Base-by-base conservation (phyloP, 202 grass and related monocot genomes). In the Saccharum hybrid region DNA sequence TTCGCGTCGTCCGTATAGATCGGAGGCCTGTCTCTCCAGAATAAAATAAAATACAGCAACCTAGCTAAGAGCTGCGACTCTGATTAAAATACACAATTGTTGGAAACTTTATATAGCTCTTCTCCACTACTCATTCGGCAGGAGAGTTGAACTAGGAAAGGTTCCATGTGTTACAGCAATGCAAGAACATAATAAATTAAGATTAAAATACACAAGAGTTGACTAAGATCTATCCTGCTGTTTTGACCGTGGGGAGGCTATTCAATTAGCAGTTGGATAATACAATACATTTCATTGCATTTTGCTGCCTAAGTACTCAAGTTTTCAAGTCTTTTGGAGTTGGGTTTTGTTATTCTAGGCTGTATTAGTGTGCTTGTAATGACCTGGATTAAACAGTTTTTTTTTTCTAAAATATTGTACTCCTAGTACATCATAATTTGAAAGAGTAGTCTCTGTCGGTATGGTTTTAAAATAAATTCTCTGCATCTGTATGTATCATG, bases 281-380 rank as follows among this genome's bases (percentile, higher is more conserved):
- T 26, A 26, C 26, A 61, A 23, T 52, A 45, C 23, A 16, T 74
- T 57, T 11, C 2, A 39, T 49, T 56, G 63, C 48, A 81, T 76
- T 68, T 60, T 81, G 49, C 49, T 46, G 62, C 40, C 19, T 63
- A 46, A 28, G 54, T n/a, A 68, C 26, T 68, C 21, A 81, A 75
- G 37, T 6, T 73, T 52, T 11, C 37, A 62, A 61, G 49, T 9
- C 36, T 57, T 51, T 6, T 46, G 48, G 23, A 81, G 39, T 59
- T 75, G 16, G 15, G 10, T 34, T 68, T 68, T 23, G 48, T 33
- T 70, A 77, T 70, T 84, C 2, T 33, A 34, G 39, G 64, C 54
- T 19, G 33, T 34, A 16, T 28, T 43, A 22, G n/a, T 26, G 12
- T n/a, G 11, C 7, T 59, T 59, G 15, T 18, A 8, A 42, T 83